phyloP scores from a whole-genome alignment of 331 rosid genomes.

The Quercus phellos region DNA sequence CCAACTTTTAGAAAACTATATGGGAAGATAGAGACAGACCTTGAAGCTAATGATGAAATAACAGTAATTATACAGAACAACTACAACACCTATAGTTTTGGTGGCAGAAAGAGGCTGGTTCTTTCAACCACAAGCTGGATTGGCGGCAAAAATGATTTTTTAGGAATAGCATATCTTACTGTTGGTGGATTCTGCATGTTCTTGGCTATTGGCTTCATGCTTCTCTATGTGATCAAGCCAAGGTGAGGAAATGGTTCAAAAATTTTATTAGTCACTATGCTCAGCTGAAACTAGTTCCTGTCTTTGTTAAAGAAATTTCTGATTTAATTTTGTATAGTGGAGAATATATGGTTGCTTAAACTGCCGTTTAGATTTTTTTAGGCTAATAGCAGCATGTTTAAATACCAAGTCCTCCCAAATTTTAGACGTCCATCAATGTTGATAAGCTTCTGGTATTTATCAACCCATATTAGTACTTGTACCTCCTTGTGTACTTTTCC shows the following conservation, averaged over 20 bases:
- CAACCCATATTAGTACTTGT: background rate
- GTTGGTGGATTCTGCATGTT: constrained; percentile 59
- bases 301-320: background rate
- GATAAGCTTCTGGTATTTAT: background rate
- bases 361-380: background rate
- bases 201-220: constrained; percentile 52
- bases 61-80: constrained; percentile 58
- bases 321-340: background rate
- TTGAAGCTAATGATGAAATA: constrained; percentile 52
- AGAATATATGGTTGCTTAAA: background rate
- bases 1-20: constrained; percentile 81
- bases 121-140: constrained; percentile 82
- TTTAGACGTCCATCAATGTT: background rate
- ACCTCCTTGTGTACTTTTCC: background rate
- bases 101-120: constrained; percentile 60
- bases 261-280: background rate
- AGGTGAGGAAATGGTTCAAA: constrained; percentile 39
- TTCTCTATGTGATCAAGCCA: constrained; percentile 68
- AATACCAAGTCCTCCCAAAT: background rate
- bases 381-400: background rate
- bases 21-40: constrained; percentile 72
- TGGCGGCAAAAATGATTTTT: constrained; percentile 75
- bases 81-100: constrained; percentile 74
- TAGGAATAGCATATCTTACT: constrained; percentile 65
- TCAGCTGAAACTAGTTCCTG: background rate